Conservation (phyloP, 2,329 filamentous ascomycete species). For the Aspergillus felis region DNA sequence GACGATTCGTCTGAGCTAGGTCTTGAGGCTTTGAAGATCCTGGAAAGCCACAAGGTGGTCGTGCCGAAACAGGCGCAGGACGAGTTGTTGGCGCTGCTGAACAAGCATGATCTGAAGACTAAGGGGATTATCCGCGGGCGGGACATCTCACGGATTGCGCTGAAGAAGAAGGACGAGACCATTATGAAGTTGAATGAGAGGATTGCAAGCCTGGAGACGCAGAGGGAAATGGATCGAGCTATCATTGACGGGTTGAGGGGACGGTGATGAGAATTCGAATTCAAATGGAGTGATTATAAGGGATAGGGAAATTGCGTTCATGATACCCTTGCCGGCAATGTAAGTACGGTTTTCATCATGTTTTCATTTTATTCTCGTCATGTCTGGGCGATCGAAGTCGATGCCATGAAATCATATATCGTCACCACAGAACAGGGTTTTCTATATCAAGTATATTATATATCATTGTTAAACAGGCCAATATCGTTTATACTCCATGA, state of each 20-base stretch:
- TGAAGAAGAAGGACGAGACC: constrained; percentile 63
- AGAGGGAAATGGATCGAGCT: constrained; percentile 51
- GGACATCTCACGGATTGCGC: constrained; percentile 59
- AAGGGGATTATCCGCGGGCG: constrained; percentile 62
- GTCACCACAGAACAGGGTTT: not conserved
- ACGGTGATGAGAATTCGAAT: constrained; percentile 12
- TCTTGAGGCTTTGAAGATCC: constrained; percentile 24
- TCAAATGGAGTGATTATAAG: not conserved
- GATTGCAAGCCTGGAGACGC: constrained; percentile 55
- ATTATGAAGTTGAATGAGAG: constrained; percentile 63
- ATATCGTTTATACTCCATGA: not conserved
- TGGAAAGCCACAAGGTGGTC: constrained; percentile 32
- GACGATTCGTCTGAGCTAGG: constrained; percentile 19
- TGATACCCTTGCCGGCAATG: not conserved
- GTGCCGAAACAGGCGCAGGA: constrained; percentile 32
- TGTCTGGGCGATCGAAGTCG: not conserved
- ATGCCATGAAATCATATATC: not conserved
- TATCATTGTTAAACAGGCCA: not conserved
- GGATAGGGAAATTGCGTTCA: not conserved
- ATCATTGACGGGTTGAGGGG: constrained; percentile 39
- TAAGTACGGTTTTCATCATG: not conserved
- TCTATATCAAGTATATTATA: not conserved
- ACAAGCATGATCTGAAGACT: constrained; percentile 54
- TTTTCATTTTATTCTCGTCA: not conserved
- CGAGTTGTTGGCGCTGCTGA: constrained; percentile 44